Evolutionary conservation across 768 basidiomycete genomes (phyloP).

Genomic region (Boletus tylopilopsis): DNA sequence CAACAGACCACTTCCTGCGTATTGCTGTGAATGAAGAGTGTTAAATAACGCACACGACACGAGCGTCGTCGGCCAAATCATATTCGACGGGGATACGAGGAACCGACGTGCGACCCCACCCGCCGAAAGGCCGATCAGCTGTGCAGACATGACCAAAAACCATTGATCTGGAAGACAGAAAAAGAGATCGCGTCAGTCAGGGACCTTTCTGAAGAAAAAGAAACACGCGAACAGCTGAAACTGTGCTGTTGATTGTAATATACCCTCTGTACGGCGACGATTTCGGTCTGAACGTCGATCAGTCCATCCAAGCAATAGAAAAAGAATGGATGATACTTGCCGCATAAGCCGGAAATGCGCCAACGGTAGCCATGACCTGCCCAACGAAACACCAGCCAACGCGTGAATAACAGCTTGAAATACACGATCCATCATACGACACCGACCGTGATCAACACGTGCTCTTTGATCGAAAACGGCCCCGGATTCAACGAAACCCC

Average conservation of each 20-base stretch:
- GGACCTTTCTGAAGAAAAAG: neutral
- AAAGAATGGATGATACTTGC: neutral
- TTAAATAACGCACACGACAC: slow-evolving; percentile 76
- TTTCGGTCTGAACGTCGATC: slow-evolving; percentile 45
- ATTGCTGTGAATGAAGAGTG: slow-evolving; percentile 68
- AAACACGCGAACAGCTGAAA: slow-evolving; percentile 47
- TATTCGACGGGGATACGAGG: slow-evolving; percentile 52
- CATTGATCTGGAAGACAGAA: slow-evolving; percentile 53
- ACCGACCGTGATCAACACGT: slow-evolving; percentile 49
- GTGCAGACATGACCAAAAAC: slow-evolving; percentile 73
- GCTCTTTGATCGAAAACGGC: slow-evolving; percentile 74
- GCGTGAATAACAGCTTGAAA: neutral
- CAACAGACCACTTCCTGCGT: slow-evolving; percentile 57
- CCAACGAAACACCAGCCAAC: neutral
- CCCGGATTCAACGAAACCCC: slow-evolving; percentile 69
- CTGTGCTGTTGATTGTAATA: slow-evolving; percentile 63
- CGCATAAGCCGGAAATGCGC: neutral
- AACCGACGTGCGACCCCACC: slow-evolving; percentile 74
- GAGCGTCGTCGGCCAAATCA: slow-evolving; percentile 78
- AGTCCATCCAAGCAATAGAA: neutral
- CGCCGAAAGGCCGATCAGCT: slow-evolving; percentile 80
- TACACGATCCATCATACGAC: neutral
- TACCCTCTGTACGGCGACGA: slow-evolving; percentile 72
- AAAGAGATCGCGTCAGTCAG: neutral
- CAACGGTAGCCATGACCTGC: neutral